These are phyloP conservation scores for Inga laurina DNA, from an alignment of 306 rosid genomes.

Conservation along the genomic window DNA sequence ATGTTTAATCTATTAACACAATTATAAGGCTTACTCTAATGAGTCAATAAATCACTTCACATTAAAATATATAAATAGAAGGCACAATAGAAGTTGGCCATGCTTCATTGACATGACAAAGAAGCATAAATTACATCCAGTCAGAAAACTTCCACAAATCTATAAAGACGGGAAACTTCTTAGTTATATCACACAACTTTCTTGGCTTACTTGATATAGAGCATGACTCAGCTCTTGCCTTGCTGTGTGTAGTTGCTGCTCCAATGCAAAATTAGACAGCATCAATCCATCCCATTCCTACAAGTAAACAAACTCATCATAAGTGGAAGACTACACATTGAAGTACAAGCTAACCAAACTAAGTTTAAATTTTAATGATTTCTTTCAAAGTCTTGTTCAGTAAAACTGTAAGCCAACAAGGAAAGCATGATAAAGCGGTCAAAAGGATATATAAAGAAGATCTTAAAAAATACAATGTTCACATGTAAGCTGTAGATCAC, in stretches of 20 bases:
- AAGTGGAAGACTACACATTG: background rate
- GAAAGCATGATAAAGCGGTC: background rate
- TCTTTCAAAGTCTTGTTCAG: background rate
- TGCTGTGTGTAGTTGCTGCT: conserved; percentile 21
- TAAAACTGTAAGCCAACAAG: background rate
- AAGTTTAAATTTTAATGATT: background rate
- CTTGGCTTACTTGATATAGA: conserved; percentile 11
- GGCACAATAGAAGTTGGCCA: background rate
- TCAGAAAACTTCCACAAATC: background rate
- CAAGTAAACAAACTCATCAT: background rate
- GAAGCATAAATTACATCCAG: conserved; percentile 6
- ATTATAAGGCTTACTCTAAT: background rate
- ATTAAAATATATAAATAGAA: background rate
- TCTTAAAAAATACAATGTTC: background rate
- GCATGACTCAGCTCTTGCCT: conserved; percentile 25
- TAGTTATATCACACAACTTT: background rate
- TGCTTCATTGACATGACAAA: background rate
- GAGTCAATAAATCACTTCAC: background rate
- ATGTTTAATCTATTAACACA: background rate
- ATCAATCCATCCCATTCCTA: conserved; percentile 24
- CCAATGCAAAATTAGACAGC: conserved; percentile 16
- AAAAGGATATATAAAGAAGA: background rate
- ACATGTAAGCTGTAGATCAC: background rate
- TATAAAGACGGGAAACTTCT: background rate
- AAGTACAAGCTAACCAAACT: background rate